phyloP scores from a whole-genome alignment of 2,329 filamentous ascomycete genomes.

The Colletotrichum lupini region DNA sequence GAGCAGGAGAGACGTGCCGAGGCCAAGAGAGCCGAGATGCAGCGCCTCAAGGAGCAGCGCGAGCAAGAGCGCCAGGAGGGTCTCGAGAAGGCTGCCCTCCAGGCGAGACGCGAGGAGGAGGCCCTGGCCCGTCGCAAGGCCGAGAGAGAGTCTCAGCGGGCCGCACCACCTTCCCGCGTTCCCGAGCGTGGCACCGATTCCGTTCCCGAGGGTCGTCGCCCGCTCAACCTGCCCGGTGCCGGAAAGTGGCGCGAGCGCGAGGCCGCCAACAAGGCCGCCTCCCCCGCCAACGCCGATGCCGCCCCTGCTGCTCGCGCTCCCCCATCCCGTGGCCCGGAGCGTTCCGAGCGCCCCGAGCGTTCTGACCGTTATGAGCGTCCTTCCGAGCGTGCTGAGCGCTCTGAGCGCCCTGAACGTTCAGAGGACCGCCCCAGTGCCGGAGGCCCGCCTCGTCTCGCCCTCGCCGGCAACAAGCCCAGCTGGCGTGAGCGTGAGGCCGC shows the following conservation, averaged over 20 bases:
- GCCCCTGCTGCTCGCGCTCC: slow-evolving; percentile 42
- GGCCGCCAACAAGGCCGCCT: slow-evolving; percentile 39
- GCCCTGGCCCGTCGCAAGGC: slow-evolving; percentile 80
- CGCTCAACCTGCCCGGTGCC: slow-evolving; percentile 45
- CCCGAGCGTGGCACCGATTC: slow-evolving; percentile 51
- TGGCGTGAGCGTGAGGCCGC: slow-evolving; percentile 80
- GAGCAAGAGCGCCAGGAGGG: slow-evolving; percentile 76
- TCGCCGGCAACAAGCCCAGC: slow-evolving; percentile 70
- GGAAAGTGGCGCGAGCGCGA: slow-evolving; percentile 58
- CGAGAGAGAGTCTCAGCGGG: slow-evolving; percentile 65
- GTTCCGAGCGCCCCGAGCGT: neutral
- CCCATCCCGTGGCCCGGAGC: slow-evolving; percentile 10
- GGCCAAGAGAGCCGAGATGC: slow-evolving; percentile 78
- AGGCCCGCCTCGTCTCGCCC: slow-evolving; percentile 70
- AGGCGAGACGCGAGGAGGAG: slow-evolving; percentile 88
- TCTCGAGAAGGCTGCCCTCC: slow-evolving; percentile 72
- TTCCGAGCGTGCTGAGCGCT: slow-evolving; percentile 24
- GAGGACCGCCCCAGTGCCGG: slow-evolving; percentile 54
- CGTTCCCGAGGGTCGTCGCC: slow-evolving; percentile 37
- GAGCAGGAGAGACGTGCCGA: slow-evolving; percentile 85
- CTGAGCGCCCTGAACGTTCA: slow-evolving; percentile 50
- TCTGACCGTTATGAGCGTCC: slow-evolving; percentile 5
- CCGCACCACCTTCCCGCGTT: slow-evolving; percentile 52
- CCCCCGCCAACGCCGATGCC: slow-evolving; percentile 46
- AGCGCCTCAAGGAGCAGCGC: slow-evolving; percentile 73